These are phyloP conservation scores for Chlorociboria aeruginascens DNA, from an alignment of 495 filamentous ascomycete genomes.

Conservation along the genomic window DNA sequence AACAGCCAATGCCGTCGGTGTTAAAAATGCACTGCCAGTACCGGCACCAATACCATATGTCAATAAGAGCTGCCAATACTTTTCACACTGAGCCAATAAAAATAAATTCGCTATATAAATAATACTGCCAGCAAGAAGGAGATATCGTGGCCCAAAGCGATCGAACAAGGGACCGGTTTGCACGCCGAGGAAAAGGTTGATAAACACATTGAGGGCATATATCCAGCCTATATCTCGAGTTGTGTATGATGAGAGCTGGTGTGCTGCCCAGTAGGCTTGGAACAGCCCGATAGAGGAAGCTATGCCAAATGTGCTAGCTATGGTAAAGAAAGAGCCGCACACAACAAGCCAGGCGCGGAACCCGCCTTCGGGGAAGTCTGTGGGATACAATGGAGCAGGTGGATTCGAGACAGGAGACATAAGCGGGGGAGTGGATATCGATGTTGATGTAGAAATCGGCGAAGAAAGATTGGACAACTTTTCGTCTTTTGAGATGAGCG, in stretches of 20 bases:
- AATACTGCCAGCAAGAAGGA: conserved; percentile 4
- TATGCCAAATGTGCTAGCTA: conserved; percentile 53
- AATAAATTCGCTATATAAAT: conserved; percentile 10
- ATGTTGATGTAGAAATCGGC: too few species aligned
- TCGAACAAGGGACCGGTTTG: conserved; percentile 61
- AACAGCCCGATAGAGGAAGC: conserved; percentile 52
- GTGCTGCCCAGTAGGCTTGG: conserved; percentile 46
- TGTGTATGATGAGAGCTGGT: conserved; percentile 44
- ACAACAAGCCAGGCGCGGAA: conserved; percentile 48
- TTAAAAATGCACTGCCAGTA: conserved; percentile 43
- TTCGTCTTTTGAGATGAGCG: too few species aligned
- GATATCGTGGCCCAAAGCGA: conserved; percentile 24
- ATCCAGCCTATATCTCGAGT: conserved; percentile 54
- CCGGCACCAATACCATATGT: conserved; percentile 46
- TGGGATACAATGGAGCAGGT: too few species aligned
- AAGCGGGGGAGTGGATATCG: too few species aligned
- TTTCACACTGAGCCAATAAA: conserved; percentile 25
- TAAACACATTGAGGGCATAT: conserved; percentile 47
- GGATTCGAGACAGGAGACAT: too few species aligned
- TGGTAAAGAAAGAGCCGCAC: conserved; percentile 45
- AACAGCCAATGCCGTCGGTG: conserved; percentile 44
- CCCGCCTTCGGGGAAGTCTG: conserved; percentile 49
- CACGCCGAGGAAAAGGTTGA: conserved; percentile 51
- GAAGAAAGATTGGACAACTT: too few species aligned
- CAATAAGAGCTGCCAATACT: conserved; percentile 58